These are phyloP conservation scores for Lecanosticta acicola DNA, from an alignment of 2,329 filamentous ascomycete species.

Conservation along the genomic window DNA sequence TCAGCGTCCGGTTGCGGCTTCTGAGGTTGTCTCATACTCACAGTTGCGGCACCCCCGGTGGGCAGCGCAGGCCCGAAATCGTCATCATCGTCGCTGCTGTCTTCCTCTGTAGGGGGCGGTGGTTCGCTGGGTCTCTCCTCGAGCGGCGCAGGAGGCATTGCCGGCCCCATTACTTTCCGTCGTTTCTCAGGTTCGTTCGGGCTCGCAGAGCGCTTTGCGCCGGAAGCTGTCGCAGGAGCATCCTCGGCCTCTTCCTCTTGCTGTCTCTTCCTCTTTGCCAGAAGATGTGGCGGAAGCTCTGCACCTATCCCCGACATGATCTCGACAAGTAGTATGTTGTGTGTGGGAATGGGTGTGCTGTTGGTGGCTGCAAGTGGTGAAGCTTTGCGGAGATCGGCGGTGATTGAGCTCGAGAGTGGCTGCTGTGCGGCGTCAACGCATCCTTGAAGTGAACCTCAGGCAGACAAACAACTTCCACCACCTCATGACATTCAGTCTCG, in stretches of 20 bases:
- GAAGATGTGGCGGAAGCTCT: constrained; percentile 60
- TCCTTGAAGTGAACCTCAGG: constrained; percentile 1
- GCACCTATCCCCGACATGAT: constrained; percentile 66
- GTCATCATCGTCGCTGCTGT: constrained; percentile 34
- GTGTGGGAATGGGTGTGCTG: not conserved
- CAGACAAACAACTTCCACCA: not conserved
- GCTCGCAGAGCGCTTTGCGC: constrained; percentile 32
- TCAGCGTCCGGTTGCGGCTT: constrained; percentile 12
- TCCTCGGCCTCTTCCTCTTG: constrained; percentile 37
- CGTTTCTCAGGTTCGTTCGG: constrained; percentile 46
- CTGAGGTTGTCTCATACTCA: not conserved
- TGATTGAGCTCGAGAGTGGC: not conserved
- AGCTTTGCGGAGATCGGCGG: not conserved
- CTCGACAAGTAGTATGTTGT: constrained; percentile 7
- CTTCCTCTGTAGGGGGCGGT: constrained; percentile 26
- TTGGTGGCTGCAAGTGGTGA: not conserved
- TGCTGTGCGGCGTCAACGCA: not conserved
- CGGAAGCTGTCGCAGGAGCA: constrained; percentile 35
- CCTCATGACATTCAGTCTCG: not conserved
- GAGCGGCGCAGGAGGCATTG: constrained; percentile 48
- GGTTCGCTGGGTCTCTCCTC: constrained; percentile 42
- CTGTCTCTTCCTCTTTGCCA: constrained; percentile 48
- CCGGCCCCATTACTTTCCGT: constrained; percentile 50
- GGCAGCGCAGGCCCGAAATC: constrained; percentile 45
- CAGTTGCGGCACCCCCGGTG: constrained; percentile 10